Evolutionary conservation across 257 asterid genomes (phyloP), one percentile per base, ranked within the genome.

Genomic region (Solanum ossicruentum): DNA sequence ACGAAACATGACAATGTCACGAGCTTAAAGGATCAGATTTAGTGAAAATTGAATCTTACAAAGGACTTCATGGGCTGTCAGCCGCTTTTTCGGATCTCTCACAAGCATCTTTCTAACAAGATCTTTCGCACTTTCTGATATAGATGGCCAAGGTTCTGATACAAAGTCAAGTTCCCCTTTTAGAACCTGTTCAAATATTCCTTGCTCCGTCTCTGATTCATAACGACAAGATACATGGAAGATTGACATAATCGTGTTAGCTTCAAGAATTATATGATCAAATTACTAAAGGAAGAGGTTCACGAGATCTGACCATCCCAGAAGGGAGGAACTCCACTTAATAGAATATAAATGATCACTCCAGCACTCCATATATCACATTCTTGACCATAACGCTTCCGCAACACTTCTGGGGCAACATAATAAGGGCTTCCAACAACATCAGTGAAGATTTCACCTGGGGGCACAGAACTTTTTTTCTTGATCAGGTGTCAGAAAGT

Each of bases 331-430:
- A 93, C 95, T 4, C 97, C 97, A 81, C 95, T 83, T 45, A 93
- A 88, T 84, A 93, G 83, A 83, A 93, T 93, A 70, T 93, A 93
- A 67, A 93, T 88, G 55, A 93, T 93, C 55, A 93, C 94, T 78
- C 95, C 97, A 32, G 97, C 95, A 84, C 95, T 93, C 97, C 97
- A 93, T 43, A 92, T 91, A 83, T 93, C 97, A 84, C 95, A 92
- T 75, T 91, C 97, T 79, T 49, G 93, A 69, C 97, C 93, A 61
- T 92, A 92, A 43, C 83, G 88, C 86, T 92, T 92, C 88, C 83
- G 84, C 71, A 93, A 84, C 47, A 93, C 97, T 85, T 93, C 95
- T 8, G 95, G 95, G 1, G 94, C 94, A 51, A 92, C 97, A 54
- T 93, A 93, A 81, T 92, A 93, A 15, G 97, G 95, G 87, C 97